These are phyloP conservation scores for Acorus calamus DNA, from an alignment of 106 monocot species.

Conservation along the genomic window DNA sequence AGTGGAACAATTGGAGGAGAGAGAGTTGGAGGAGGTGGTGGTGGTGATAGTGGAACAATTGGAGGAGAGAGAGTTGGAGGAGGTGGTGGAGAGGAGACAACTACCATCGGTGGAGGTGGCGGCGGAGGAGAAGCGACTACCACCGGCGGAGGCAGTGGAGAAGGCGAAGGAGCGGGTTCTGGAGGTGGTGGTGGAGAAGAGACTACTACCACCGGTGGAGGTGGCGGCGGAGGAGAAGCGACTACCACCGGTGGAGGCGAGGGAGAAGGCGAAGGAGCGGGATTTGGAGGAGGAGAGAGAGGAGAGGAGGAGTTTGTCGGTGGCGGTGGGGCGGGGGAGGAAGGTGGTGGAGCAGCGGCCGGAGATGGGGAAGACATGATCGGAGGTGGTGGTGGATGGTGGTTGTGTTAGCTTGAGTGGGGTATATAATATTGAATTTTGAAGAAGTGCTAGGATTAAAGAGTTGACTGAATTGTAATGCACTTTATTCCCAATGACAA, in stretches of 20 bases:
- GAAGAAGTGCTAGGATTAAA: too few species aligned
- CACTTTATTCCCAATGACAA: too few species aligned
- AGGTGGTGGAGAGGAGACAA: not conserved
- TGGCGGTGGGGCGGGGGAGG: conserved; percentile 3
- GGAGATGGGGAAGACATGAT: not conserved
- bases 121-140: conserved; percentile 2
- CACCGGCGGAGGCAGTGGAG: not conserved
- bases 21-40: too few species aligned
- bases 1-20: too few species aligned
- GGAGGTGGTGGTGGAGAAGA: not conserved
- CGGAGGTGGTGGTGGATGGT: too few species aligned
- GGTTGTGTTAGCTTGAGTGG: too few species aligned
- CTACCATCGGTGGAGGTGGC: not conserved
- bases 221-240: conserved; percentile 3
- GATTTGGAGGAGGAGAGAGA: not conserved
- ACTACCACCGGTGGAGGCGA: not conserved
- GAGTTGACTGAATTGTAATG: too few species aligned
- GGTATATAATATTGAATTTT: too few species aligned
- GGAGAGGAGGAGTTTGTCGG: conserved; percentile 2
- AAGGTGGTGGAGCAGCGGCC: conserved; percentile 1
- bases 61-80: too few species aligned
- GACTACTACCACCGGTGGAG: not conserved
- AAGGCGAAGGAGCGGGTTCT: conserved; percentile 1
- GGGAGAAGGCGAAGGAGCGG: conserved; percentile 3
- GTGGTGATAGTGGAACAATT: too few species aligned